Conservation (phyloP, 2,329 filamentous ascomycete genomes). For the Ascochyta viciae-villosae region DNA sequence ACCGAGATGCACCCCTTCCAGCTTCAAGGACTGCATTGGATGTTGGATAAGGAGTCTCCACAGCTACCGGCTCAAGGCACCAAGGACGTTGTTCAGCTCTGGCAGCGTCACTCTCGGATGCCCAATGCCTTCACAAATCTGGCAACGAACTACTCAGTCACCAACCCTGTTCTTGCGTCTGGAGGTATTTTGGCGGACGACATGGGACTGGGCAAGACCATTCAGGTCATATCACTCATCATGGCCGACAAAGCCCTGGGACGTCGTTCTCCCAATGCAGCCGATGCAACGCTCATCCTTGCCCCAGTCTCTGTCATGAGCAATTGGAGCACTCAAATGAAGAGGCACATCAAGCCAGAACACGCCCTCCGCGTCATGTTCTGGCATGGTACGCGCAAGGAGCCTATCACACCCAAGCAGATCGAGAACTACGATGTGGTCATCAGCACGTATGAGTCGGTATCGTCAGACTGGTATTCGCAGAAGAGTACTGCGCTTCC, state of each 20-base stretch:
- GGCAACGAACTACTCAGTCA: conserved; percentile 71
- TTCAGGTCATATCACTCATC: conserved; percentile 84
- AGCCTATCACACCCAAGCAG: conserved; percentile 58
- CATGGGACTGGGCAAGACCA: conserved; percentile 90
- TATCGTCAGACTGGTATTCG: conserved; percentile 70
- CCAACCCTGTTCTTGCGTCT: conserved; percentile 70
- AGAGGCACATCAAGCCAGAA: conserved; percentile 72
- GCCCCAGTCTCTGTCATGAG: conserved; percentile 87
- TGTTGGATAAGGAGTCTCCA: conserved; percentile 77
- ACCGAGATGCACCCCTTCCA: conserved; percentile 82
- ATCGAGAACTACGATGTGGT: conserved; percentile 76
- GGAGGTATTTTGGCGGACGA: conserved; percentile 90
- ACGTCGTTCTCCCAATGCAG: conserved; percentile 25
- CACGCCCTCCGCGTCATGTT: conserved; percentile 70
- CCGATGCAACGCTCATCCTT: conserved; percentile 75
- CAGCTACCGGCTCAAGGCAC: conserved; percentile 66
- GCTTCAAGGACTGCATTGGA: conserved; percentile 78
- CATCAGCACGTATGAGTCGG: conserved; percentile 82
- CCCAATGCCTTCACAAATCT: conserved; percentile 67
- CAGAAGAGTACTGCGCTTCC: conserved; percentile 47
- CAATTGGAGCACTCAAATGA: conserved; percentile 85
- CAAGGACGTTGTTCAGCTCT: conserved; percentile 74
- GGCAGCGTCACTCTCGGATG: conserved; percentile 63
- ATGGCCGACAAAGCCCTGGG: conserved; percentile 59
- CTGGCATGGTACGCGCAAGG: conserved; percentile 72